Evolutionary conservation across 2,329 filamentous ascomycete species (phyloP), one percentile per base, ranked within the genome.

Genomic region (Diaporthe citri): DNA sequence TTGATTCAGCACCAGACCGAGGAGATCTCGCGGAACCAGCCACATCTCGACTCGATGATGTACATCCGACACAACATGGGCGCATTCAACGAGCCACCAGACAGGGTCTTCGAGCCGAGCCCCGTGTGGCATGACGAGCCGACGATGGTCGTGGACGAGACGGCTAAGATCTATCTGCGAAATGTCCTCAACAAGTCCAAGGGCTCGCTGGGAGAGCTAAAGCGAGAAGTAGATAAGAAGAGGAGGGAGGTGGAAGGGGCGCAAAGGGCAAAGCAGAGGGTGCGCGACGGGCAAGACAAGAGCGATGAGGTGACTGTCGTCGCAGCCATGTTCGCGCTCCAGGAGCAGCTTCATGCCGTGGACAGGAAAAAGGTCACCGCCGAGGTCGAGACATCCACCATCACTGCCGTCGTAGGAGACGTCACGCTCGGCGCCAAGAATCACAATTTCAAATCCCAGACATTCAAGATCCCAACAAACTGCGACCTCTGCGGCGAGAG

Each of bases 401-500:
- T 99, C 81, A 96, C 95, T n/a, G 88, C 92, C 13, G 94, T 92
- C 0, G 96, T 98, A 3, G 97, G 97, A 48, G 97, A 99, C 82
- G 90, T 99, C 72, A 98, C 96, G 2, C 87, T 98, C 28, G 96
- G 96, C 25, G 96, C 96, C 15, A 95, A 95, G 82, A 98, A 96
- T 81, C 97, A 99, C 87, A 97, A 97, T 81, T 99, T 99, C 89
- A 98, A 97, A 85, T 92, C 95, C n/a, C 95, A 98, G 82, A 98
- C 97, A 0, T 99, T 98, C 89, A 98, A 98, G 84, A 98, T 99
- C 76, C 97, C 97, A 0, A 99, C 97, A 6, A 98, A 98, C 82
- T 99, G 97, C 85, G 97, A 99, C 83, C 89, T 98, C 17, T 99
- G 97, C 80, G 96, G 96, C 25, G 97, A 99, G 82, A 91, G 97